A percentile compares a stretch with the other conserved stretches of the same genome.
phyloP scores from a whole-genome alignment of 306 rosid genomes.

The Prunus davidiana region DNA sequence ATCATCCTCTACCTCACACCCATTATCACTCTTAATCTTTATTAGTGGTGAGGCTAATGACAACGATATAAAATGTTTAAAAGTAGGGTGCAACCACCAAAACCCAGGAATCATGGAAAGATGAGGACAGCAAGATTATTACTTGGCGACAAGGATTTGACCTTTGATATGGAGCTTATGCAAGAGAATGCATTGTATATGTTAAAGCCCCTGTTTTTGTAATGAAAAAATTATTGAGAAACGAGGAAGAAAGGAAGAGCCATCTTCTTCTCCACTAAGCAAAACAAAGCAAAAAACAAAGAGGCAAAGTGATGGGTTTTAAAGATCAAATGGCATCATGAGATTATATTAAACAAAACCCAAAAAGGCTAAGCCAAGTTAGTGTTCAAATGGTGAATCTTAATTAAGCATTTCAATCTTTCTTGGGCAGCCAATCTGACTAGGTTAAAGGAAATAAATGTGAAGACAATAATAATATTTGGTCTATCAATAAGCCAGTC shows the following conservation, averaged over 20 bases:
- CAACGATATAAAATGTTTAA: neutral
- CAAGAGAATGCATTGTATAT: slow-evolving; percentile 10
- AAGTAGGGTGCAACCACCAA: slow-evolving; percentile 15
- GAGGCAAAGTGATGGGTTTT: slow-evolving; percentile 39
- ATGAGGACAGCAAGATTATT: slow-evolving; percentile 19
- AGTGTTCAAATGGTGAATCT: slow-evolving; percentile 28
- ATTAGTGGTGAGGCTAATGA: no score
- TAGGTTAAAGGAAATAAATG: neutral
- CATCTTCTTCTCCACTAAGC: slow-evolving; percentile 49
- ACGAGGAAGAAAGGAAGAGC: neutral
- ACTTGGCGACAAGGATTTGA: slow-evolving; percentile 31
- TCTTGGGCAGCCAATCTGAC: neutral
- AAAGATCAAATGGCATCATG: slow-evolving; percentile 5
- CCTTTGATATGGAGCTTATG: slow-evolving; percentile 26
- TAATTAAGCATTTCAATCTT: slow-evolving; percentile 1
- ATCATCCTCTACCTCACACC: slow-evolving; percentile 2
- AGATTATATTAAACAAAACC: slow-evolving; percentile 12
- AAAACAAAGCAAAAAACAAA: slow-evolving; percentile 40
- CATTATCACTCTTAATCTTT: neutral
- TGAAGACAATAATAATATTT: neutral
- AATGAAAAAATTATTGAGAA: slow-evolving; percentile 26
- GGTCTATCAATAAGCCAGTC: neutral
- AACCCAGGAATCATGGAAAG: slow-evolving; percentile 36
- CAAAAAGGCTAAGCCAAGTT: slow-evolving; percentile 29
- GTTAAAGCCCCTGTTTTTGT: slow-evolving; percentile 3